Conservation (phyloP, 1,284 basidiomycete genomes). For the Omphalotus olearius region DNA sequence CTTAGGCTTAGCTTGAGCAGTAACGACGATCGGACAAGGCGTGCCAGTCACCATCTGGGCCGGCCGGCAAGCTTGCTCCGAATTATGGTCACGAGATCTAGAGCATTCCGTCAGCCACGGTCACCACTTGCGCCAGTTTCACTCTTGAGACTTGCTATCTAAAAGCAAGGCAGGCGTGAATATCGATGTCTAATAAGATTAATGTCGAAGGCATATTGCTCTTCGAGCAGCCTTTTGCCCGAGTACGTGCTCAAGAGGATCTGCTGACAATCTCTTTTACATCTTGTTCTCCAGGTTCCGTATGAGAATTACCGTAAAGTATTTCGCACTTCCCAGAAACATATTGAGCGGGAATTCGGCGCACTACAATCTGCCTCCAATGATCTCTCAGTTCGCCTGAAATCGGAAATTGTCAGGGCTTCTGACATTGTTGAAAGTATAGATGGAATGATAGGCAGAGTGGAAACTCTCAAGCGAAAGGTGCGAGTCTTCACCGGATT, state of each 20-base stretch:
- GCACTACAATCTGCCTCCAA: constrained; percentile 51
- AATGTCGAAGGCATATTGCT: constrained; percentile 78
- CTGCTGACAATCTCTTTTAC: constrained; percentile 15
- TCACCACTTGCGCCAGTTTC: too few relatives aligned
- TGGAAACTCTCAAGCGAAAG: constrained; percentile 80
- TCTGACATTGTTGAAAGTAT: constrained; percentile 60
- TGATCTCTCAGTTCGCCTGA: constrained; percentile 47
- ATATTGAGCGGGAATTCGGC: constrained; percentile 75
- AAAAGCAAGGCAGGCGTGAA: too few relatives aligned
- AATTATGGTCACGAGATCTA: too few relatives aligned
- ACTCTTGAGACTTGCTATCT: too few relatives aligned
- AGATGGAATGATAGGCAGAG: constrained; percentile 71
- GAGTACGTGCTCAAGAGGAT: constrained; percentile 38
- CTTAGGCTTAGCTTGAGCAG: too few relatives aligned
- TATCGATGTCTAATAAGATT: constrained; percentile 41
- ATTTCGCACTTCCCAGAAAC: constrained; percentile 75
- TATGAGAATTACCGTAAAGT: constrained; percentile 84
- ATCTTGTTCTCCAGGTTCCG: constrained; percentile 54
- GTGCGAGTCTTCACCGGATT: constrained; percentile 30
- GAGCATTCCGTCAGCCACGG: too few relatives aligned
- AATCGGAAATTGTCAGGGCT: constrained; percentile 32
- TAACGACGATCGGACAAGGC: too few relatives aligned
- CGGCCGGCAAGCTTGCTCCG: too few relatives aligned
- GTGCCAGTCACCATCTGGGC: too few relatives aligned
- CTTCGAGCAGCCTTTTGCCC: constrained; percentile 84